Evolutionary conservation across 2,329 filamentous ascomycete genomes (phyloP).

Genomic region (Epichloe brachyelytri): DNA sequence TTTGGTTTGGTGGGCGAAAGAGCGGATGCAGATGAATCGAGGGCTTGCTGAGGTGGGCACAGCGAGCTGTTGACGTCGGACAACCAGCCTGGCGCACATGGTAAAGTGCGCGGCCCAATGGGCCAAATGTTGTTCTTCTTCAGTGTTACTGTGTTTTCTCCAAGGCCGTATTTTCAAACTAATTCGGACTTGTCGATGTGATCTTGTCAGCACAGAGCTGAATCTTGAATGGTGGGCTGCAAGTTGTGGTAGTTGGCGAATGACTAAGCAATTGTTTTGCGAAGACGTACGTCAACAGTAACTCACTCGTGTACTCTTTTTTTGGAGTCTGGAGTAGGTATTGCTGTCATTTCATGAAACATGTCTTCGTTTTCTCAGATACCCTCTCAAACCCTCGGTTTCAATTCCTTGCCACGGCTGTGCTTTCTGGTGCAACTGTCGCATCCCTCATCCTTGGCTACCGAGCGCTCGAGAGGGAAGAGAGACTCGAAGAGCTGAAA

Average conservation of each 20-base stretch:
- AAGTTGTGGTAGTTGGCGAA: not conserved
- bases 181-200: not conserved
- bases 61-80: slow-evolving; percentile 14
- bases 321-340: not conserved
- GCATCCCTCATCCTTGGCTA: slow-evolving; percentile 49
- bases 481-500: slow-evolving; percentile 44
- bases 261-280: slow-evolving; percentile 4
- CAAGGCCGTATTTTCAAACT: not conserved
- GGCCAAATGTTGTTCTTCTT: not conserved
- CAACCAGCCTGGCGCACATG: slow-evolving; percentile 28
- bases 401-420: slow-evolving; percentile 59
- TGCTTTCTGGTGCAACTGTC: slow-evolving; percentile 48
- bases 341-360: slow-evolving; percentile 9
- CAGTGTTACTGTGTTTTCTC: not conserved
- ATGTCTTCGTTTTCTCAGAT: slow-evolving; percentile 34
- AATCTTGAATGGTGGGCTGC: not conserved
- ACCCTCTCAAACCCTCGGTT: slow-evolving; percentile 32
- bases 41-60: slow-evolving; percentile 8
- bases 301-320: not conserved
- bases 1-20: slow-evolving; percentile 16
- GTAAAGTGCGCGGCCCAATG: slow-evolving; percentile 4
- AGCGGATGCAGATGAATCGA: slow-evolving; percentile 13
- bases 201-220: not conserved
- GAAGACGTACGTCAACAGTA: not conserved
- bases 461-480: slow-evolving; percentile 43